Evolutionary conservation across 768 basidiomycete genomes (phyloP).

Genomic region (Rhizopogon roseolus): DNA sequence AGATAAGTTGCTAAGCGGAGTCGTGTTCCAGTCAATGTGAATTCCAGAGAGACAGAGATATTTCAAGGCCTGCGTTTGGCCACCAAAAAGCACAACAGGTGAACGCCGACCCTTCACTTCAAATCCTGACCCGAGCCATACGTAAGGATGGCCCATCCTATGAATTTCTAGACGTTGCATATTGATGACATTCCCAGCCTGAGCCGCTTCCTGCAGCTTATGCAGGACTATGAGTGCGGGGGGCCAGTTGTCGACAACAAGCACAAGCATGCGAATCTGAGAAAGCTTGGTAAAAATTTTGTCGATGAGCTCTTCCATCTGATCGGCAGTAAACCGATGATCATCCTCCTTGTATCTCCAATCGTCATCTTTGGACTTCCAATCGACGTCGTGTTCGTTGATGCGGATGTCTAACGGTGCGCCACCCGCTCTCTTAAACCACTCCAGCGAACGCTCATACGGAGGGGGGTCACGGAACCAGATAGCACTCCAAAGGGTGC

Average conservation of each 20-base stretch:
- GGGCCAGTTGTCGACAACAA: conserved; percentile 54
- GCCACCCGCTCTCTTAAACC: conserved; percentile 52
- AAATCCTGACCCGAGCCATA: conserved; percentile 41
- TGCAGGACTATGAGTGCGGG: conserved; percentile 47
- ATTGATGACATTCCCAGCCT: conserved; percentile 30
- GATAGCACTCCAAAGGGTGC: conserved; percentile 59
- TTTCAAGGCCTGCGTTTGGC: conserved; percentile 37
- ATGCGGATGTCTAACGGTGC: conserved; percentile 61
- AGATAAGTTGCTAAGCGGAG: conserved; percentile 48
- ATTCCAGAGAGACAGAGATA: conserved; percentile 56
- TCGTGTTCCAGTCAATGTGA: conserved; percentile 53
- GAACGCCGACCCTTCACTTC: conserved; percentile 27
- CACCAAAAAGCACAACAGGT: conserved; percentile 48
- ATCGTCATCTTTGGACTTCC: conserved; percentile 13
- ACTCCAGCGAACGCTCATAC: conserved; percentile 48
- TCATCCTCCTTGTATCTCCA: conserved; percentile 15
- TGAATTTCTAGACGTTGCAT: conserved; percentile 67
- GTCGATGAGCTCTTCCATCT: conserved; percentile 47
- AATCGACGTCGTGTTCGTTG: conserved; percentile 33
- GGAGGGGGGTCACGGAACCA: conserved; percentile 53
- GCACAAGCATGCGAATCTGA: conserved; percentile 55
- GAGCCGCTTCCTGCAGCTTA: conserved; percentile 36
- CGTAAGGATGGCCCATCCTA: conserved; percentile 44
- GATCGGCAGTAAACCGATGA: conserved; percentile 32
- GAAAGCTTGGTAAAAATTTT: conserved; percentile 46